Conservation (phyloP, 345 rosid genomes). For the Bruguiera sexangula region DNA sequence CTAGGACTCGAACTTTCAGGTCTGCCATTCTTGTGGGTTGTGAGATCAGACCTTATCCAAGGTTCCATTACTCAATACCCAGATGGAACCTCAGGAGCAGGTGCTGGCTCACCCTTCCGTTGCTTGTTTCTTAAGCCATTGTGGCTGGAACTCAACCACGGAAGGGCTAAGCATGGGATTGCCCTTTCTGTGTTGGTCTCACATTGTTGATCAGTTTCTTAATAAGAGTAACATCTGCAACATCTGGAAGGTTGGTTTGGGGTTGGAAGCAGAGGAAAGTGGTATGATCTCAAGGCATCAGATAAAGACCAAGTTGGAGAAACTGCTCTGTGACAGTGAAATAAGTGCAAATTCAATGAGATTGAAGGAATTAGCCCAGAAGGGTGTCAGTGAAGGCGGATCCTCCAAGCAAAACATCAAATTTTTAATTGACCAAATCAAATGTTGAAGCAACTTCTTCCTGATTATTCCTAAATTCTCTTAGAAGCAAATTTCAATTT, state of each 20-base stretch:
- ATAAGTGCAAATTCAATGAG: constrained; percentile 7
- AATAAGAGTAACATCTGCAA: constrained; percentile 1
- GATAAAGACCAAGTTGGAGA: background rate
- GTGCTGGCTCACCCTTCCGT: constrained; percentile 8
- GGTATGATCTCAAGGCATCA: constrained; percentile 5
- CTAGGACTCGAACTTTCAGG: background rate
- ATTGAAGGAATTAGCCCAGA: background rate
- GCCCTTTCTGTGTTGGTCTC: constrained; percentile 13
- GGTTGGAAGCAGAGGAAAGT: background rate
- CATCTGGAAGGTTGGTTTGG: constrained; percentile 10
- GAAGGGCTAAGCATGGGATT: constrained; percentile 9
- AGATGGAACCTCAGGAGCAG: constrained; percentile 11
- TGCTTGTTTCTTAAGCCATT: constrained; percentile 15
- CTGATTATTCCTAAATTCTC: too few species aligned
- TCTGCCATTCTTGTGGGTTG: constrained; percentile 17
- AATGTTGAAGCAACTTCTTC: background rate
- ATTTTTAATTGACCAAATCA: background rate
- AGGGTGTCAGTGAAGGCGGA: background rate
- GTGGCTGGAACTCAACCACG: constrained; percentile 10
- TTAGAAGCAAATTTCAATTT: too few species aligned
- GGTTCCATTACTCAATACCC: background rate
- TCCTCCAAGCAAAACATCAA: background rate
- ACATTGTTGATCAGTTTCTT: constrained; percentile 7
- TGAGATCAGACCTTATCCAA: background rate
- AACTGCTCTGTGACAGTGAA: background rate